A percentile compares a stretch with the other conserved stretches of the same genome.
phyloP scores from a whole-genome alignment of 768 basidiomycete genomes.

The Plicaturopsis crispa region DNA sequence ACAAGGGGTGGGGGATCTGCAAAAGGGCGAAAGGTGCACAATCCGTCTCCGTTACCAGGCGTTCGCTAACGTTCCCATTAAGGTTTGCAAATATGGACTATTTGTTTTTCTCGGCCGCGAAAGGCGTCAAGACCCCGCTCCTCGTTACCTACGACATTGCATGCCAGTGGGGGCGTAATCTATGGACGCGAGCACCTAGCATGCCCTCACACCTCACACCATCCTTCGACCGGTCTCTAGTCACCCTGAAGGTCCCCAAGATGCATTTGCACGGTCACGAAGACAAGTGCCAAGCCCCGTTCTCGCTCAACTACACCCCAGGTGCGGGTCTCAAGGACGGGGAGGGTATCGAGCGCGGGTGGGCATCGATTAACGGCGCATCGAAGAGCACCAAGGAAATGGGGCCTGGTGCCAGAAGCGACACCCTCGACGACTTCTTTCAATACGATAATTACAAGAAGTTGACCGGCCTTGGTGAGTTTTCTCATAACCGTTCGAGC shows the following conservation, averaged over 20 bases:
- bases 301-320: constrained; percentile 9
- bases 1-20: constrained; percentile 20
- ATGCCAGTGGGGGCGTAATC: constrained; percentile 13
- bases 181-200: constrained; percentile 3
- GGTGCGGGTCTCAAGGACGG: constrained; percentile 13
- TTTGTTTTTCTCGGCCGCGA: constrained; percentile 7
- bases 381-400: constrained; percentile 10
- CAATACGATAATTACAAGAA: constrained; percentile 9
- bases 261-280: constrained; percentile 12
- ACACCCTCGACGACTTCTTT: constrained; percentile 9
- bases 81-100: constrained; percentile 14
- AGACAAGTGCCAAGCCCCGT: constrained; percentile 6
- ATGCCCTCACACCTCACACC: background rate
- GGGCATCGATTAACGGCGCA: constrained; percentile 8
- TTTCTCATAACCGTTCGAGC: background rate
- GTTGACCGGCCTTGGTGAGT: background rate
- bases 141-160: constrained; percentile 14
- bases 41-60: background rate
- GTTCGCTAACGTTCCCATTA: background rate
- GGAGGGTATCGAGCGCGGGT: constrained; percentile 12
- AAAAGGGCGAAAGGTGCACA: constrained; percentile 24
- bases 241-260: constrained; percentile 9
- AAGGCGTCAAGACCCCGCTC: background rate
- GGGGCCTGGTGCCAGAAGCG: constrained; percentile 7
- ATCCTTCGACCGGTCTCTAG: background rate